A percentile compares a stretch with the other conserved stretches of the same genome.
Conservation (phyloP, 1,139 yeast genomes). For the Geotrichum klebahnii region DNA sequence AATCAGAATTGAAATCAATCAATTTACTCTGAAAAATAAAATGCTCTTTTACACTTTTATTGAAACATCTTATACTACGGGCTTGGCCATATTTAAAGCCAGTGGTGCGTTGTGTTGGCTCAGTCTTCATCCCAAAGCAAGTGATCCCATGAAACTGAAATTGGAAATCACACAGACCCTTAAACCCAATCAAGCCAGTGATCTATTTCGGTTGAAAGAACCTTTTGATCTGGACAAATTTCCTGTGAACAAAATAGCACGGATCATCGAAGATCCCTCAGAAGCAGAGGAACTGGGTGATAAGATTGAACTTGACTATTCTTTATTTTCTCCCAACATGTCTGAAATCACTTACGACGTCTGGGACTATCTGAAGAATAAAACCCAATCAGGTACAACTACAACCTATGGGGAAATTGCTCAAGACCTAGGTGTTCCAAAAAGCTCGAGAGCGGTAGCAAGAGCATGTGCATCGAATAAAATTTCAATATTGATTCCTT, state of each 20-base stretch:
- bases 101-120: conserved; percentile 6
- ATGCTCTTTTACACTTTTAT: conserved; percentile 1
- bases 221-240: neutral
- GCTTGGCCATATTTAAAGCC: neutral
- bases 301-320: neutral
- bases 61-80: neutral
- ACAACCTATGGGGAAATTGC: conserved; percentile 6
- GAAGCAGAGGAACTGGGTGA: neutral
- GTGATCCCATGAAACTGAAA: neutral
- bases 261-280: neutral
- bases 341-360: conserved; percentile 1
- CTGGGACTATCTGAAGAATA: conserved; percentile 1
- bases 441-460: conserved; percentile 6
- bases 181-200: neutral
- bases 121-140: neutral
- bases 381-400: neutral
- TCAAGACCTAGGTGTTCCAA: neutral
- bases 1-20: neutral
- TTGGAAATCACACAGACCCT: neutral
- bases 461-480: conserved; percentile 5
- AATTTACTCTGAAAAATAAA: neutral
- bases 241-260: neutral
- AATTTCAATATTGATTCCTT: conserved; percentile 1
- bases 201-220: neutral
- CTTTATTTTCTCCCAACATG: neutral